Percentiles rank a stretch among this genome's conserved stretches.
Conservation (phyloP, 345 rosid species). For the Eucalyptus urophylla region DNA sequence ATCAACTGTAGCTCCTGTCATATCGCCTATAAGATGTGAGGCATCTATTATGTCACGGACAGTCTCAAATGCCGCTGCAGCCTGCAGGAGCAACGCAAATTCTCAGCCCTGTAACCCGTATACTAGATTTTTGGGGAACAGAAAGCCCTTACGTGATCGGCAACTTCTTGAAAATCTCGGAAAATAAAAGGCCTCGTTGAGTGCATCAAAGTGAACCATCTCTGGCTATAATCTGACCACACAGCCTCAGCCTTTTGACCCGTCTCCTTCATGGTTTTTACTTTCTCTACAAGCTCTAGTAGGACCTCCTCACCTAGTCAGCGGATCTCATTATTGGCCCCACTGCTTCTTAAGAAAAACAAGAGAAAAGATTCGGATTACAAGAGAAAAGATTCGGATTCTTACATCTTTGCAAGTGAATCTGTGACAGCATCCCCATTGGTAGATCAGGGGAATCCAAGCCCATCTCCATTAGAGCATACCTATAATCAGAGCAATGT, state of each 20-base stretch:
- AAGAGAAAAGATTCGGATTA: too few species aligned
- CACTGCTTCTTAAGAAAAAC: not conserved
- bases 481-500: slow-evolving; percentile 11
- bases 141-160: slow-evolving; percentile 40
- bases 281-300: slow-evolving; percentile 30
- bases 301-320: slow-evolving; percentile 54
- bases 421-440: slow-evolving; percentile 46
- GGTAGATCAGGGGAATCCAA: slow-evolving; percentile 63
- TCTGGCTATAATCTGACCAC: slow-evolving; percentile 70
- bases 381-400: too few species aligned
- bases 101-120: not conserved
- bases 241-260: slow-evolving; percentile 49
- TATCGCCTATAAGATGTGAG: slow-evolving; percentile 61
- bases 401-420: slow-evolving; percentile 61
- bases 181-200: slow-evolving; percentile 55
- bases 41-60: slow-evolving; percentile 57
- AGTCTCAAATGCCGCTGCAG: slow-evolving; percentile 49
- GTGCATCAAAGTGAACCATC: slow-evolving; percentile 67
- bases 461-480: slow-evolving; percentile 68
- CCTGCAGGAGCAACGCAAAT: slow-evolving; percentile 13
- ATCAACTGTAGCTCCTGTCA: slow-evolving; percentile 55
- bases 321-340: not conserved
- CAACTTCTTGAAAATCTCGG: slow-evolving; percentile 51
- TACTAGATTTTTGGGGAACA: not conserved
- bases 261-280: slow-evolving; percentile 26